Evolutionary conservation across 2,329 filamentous ascomycete species (phyloP), one percentile per base, ranked within the genome.

Genomic region (Raffaelea ambrosiae): DNA sequence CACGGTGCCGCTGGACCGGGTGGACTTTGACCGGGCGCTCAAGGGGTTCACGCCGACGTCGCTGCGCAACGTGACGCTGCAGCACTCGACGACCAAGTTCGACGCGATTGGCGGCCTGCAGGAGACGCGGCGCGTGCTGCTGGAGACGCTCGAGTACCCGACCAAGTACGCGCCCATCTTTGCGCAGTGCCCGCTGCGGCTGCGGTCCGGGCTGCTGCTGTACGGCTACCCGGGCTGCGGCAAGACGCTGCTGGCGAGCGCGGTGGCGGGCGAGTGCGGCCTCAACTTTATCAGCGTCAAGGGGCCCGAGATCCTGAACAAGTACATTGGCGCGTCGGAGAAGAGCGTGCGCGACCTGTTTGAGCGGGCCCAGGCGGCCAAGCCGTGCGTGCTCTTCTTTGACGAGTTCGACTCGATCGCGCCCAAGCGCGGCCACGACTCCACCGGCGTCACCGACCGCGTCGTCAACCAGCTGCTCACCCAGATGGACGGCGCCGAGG

Each of bases 221-320:
- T 98, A 98, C 61, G 93, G 93, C 23, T 97, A 86, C 59, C 93
- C 93, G 0, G 93, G 93, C 3, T 97, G 93, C 60, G 94, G 94
- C 52, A 98, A 98, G 68, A 98, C 93, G 0, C 76, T 98, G 9
- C 79, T 98, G 10, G 93, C 94, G 19, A 95, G 88, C 49, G 93
- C 93, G 1, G 91, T 98, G n/a, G 93, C 94, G 13, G 91, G 91
- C 48, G 93, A 98, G 68, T 97, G 91, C 60, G 91, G 91, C 0
- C 81, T 98, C 51, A 98, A 98, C 66, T 98, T 98, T 66, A 98
- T 98, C 65, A 90, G 84, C 38, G 93, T 98, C 60, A 98, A 98
- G 68, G 93, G 93, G 0, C 93, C 93, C 0, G 94, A 98, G 65
- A 97, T 98, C 50, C 70, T 98, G 47, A 98, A 98, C 73, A 98